Base-by-base conservation (phyloP, 768 basidiomycete species). In the Tephrocybe sp. region DNA sequence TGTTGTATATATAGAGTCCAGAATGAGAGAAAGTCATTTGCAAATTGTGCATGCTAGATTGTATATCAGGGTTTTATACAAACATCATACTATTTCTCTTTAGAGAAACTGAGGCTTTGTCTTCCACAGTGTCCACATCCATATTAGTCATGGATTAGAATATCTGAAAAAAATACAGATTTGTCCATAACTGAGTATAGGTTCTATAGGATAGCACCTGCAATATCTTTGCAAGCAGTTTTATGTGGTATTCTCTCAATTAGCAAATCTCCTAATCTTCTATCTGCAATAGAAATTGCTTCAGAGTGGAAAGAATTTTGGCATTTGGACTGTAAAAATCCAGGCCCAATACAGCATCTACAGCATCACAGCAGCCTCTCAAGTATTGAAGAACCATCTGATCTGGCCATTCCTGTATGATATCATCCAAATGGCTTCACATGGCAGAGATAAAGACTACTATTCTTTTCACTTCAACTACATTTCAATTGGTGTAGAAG, bases 221-320 rank as follows among this genome's bases (percentile, higher is more conserved):
- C 80, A 20, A 74, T 51, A 44, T 73, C 68, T 7, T 69, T 60
- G 18, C 54, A 57, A 99, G 77, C n/a, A n/a, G n/a, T n/a, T n/a
- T n/a, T n/a, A n/a, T n/a, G n/a, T n/a, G 36, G 85, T 85, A 62
- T 93, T 98, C 37, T 88, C 85, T n/a, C 84, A 77, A 68, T 93
- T 94, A n/a, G 96, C 88, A 98, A 58, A 85, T 84, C 65, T 99
- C 93, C 97, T 97, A 99, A 62, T 98, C 96, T 46, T 94, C 90
- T 20, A 83, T 92, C 55, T 96, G 90, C 42, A 86, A 61, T 2
- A 98, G 71, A 7, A 99, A 73, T 57, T 89, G 88, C 63, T 99
- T 97, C 37, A 98, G 64, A 4, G 85, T 83, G 0, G 90, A 79
- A 26, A 99, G 75, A 11, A 95, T 68, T 62, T 85, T 89, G 4